Base-by-base conservation (phyloP, 2,329 filamentous ascomycete genomes). In the Alternaria atra region DNA sequence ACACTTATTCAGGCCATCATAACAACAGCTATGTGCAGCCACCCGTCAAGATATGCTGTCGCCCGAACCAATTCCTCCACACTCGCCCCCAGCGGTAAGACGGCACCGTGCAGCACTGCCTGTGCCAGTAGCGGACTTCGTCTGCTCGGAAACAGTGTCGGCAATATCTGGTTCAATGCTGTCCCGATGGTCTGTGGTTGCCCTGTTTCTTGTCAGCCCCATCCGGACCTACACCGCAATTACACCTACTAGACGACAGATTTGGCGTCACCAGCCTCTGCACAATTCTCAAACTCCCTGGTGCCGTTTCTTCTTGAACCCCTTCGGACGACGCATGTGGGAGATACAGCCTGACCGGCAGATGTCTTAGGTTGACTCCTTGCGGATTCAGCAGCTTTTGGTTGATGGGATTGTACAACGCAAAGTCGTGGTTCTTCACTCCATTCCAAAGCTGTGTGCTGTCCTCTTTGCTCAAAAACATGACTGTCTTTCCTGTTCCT, bases 261-360 rank as follows among this genome's bases (percentile, higher is more conserved):
- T 72, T 78, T 35, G 87, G 82, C 35, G 89, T 81, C 2, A 97
- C 82, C 10, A 93, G 86, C 2, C 90, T 87, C 79, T 97, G 94
- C 42, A 97, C 86, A 3, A 84, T 76, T 64, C 82, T 75, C 37
- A 85, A 69, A 47, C 81, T 80, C 9, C 80, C 81, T 30, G 78
- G 72, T 37, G 69, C 65, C 9, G 67, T 56, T 35, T 71, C 70
- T 32, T 69, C 65, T 30, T 74, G 61, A 6, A 59, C 55, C 12
- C 51, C 56, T n/a, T 66, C 61, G n/a, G 66, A 66, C n/a, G 73
- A 63, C 30, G 67, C 70, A 61, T 78, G 73, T 13, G 91, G 87
- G 0, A 98, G 88, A 79, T 97, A 99, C 55, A 98, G 82, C 55
- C 94, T 90, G 39, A 98, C 80, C 0, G 95, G 95, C n/a, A 98